phyloP scores from a whole-genome alignment of 805 yeast genomes.

The Metschnikowia corniflorae region DNA sequence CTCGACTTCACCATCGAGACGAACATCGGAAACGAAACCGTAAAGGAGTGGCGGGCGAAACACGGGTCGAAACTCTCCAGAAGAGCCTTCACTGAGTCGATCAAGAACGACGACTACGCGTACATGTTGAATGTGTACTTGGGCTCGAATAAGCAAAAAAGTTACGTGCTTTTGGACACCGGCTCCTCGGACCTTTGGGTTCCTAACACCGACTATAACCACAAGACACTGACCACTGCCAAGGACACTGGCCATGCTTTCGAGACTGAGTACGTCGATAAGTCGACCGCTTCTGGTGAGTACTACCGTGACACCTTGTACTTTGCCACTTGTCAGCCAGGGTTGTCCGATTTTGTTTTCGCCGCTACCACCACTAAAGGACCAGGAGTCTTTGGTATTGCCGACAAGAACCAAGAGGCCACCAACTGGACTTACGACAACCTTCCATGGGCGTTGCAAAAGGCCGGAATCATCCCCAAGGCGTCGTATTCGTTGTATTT shows the following conservation, averaged over 20 bases:
- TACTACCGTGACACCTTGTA: slow-evolving; percentile 11
- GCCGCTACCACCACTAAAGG: slow-evolving; percentile 5
- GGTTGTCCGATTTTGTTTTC: slow-evolving; percentile 11
- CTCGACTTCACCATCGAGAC: slow-evolving; percentile 11
- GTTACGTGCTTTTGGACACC: slow-evolving; percentile 35
- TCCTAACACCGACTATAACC: slow-evolving; percentile 4
- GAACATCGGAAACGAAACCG: slow-evolving; percentile 1
- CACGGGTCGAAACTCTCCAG: neutral
- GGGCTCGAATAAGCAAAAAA: slow-evolving; percentile 28
- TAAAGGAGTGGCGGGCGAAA: slow-evolving; percentile 1
- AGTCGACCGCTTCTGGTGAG: slow-evolving; percentile 7
- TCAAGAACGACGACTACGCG: slow-evolving; percentile 6
- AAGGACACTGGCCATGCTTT: slow-evolving; percentile 9
- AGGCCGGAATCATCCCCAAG: slow-evolving; percentile 53
- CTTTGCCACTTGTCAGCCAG: slow-evolving; percentile 2
- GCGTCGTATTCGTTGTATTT: slow-evolving; percentile 62
- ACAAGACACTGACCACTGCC: slow-evolving; percentile 3
- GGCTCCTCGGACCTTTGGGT: slow-evolving; percentile 45
- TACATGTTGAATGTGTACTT: slow-evolving; percentile 10
- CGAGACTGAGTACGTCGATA: slow-evolving; percentile 10
- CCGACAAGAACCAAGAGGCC: slow-evolving; percentile 10
- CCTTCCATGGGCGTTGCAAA: slow-evolving; percentile 58
- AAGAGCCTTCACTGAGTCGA: slow-evolving; percentile 4
- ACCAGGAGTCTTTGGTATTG: slow-evolving; percentile 14
- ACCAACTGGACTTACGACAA: slow-evolving; percentile 29